Evolutionary conservation across 352 stramenopile genomes (phyloP).

Genomic region (Pythium phragmiticola): DNA sequence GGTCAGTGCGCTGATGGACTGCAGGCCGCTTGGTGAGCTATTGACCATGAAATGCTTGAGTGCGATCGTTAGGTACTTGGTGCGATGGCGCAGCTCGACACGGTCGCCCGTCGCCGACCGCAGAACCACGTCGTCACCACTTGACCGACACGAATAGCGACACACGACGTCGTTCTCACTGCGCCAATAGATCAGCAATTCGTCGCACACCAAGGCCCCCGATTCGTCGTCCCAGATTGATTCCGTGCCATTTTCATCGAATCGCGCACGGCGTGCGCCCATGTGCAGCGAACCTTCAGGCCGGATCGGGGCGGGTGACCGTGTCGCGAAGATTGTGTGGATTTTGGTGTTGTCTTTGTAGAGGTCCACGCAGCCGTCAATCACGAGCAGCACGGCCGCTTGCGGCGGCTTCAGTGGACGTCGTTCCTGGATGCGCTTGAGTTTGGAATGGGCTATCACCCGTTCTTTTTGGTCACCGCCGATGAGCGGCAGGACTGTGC

Average conservation of each 20-base stretch:
- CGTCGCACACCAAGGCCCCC: slow-evolving; percentile 9
- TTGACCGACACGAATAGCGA: slow-evolving; percentile 56
- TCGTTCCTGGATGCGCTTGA: slow-evolving; percentile 43
- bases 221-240: slow-evolving; percentile 25
- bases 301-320: slow-evolving; percentile 21
- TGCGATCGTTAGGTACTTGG: slow-evolving; percentile 39
- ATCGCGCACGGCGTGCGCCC: slow-evolving; percentile 14
- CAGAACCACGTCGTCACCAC: slow-evolving; percentile 62
- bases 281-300: slow-evolving; percentile 18
- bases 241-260: slow-evolving; percentile 20
- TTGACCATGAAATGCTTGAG: slow-evolving; percentile 37
- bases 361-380: slow-evolving; percentile 52
- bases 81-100: slow-evolving; percentile 42
- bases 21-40: slow-evolving; percentile 9
- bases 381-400: slow-evolving; percentile 47
- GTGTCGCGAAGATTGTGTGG: slow-evolving; percentile 36
- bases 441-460: slow-evolving; percentile 46
- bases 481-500: slow-evolving; percentile 64
- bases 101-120: slow-evolving; percentile 53
- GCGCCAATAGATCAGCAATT: slow-evolving; percentile 59
- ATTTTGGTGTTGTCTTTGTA: slow-evolving; percentile 45
- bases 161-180: slow-evolving; percentile 64
- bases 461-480: slow-evolving; percentile 45
- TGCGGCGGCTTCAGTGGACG: slow-evolving; percentile 30
- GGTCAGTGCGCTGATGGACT: slow-evolving; percentile 61